Evolutionary conservation across 2,329 filamentous ascomycete genomes (phyloP).

Genomic region (Simplicillium aogashimaense): DNA sequence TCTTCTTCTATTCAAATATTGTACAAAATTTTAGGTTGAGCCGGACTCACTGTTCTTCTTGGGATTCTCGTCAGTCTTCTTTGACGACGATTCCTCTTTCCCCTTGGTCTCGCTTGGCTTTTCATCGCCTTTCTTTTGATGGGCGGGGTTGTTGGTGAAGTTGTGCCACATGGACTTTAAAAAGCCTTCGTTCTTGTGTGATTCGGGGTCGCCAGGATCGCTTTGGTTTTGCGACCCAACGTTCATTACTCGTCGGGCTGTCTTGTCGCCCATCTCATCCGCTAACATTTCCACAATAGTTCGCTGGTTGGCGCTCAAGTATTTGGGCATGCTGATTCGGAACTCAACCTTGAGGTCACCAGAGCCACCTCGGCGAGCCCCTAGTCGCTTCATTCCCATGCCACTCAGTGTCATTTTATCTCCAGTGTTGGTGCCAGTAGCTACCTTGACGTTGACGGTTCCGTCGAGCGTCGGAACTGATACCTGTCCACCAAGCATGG

Average conservation of each 20-base stretch:
- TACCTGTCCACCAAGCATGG: conserved; percentile 83
- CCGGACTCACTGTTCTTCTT: conserved; percentile 13
- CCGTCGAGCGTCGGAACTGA: conserved; percentile 83
- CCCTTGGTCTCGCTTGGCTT: conserved; percentile 13
- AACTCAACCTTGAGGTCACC: conserved; percentile 93
- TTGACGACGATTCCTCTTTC: conserved; percentile 8
- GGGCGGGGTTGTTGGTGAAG: conserved; percentile 64
- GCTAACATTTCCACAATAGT: conserved; percentile 92
- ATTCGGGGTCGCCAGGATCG: conserved; percentile 22
- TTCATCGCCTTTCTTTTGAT: conserved; percentile 28
- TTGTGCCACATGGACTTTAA: conserved; percentile 90
- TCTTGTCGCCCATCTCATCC: conserved; percentile 90
- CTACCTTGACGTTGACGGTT: conserved; percentile 81
- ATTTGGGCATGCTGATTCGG: conserved; percentile 92
- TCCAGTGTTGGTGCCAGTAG: conserved; percentile 83
- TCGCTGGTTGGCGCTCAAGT: conserved; percentile 80
- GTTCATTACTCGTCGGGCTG: conserved; percentile 87
- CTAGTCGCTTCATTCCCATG: conserved; percentile 88
- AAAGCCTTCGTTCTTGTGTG: conserved; percentile 78
- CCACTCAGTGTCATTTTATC: conserved; percentile 83
- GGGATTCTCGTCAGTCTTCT: conserved; percentile 4
- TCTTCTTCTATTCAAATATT: too few relatives aligned
- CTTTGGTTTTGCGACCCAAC: conserved; percentile 28
- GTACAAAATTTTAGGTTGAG: conserved; percentile 7
- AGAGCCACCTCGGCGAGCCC: conserved; percentile 51